Conservation (phyloP, 1,139 yeast genomes). For the Pneumocystis carinii region DNA sequence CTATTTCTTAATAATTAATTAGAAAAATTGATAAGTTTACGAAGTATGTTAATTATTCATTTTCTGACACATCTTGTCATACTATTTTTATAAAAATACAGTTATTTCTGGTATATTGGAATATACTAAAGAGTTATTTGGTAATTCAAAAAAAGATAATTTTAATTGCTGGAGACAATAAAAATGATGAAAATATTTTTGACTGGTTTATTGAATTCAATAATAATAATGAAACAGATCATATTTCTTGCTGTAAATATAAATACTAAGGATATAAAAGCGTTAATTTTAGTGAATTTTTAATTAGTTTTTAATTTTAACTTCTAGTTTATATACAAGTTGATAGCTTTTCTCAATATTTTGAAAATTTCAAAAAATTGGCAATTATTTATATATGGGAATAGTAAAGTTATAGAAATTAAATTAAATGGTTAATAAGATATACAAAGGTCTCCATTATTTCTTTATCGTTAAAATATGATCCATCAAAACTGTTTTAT, state of each 20-base stretch:
- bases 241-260: slow-evolving; percentile 23
- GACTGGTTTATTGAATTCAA: slow-evolving; percentile 35
- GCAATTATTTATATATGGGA: background rate
- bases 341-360: background rate
- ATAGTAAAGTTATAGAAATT: background rate
- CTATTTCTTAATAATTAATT: slow-evolving; percentile 5
- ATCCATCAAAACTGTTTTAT: too few relatives aligned
- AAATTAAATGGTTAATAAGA: background rate
- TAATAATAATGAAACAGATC: slow-evolving; percentile 9
- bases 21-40: slow-evolving; percentile 65
- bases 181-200: slow-evolving; percentile 55
- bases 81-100: slow-evolving; percentile 59
- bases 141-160: slow-evolving; percentile 20
- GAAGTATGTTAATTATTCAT: slow-evolving; percentile 68
- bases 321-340: too few relatives aligned
- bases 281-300: background rate
- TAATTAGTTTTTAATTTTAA: too few relatives aligned
- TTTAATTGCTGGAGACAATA: slow-evolving; percentile 23
- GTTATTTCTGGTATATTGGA: slow-evolving; percentile 39
- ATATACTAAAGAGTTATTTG: slow-evolving; percentile 40
- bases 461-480: background rate
- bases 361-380: background rate
- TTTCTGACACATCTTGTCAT: slow-evolving; percentile 50
- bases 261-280: slow-evolving; percentile 4
- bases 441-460: too few relatives aligned